These are phyloP conservation scores for Porogramme epimiltina DNA, from an alignment of 1,284 basidiomycete species.

Conservation along the genomic window DNA sequence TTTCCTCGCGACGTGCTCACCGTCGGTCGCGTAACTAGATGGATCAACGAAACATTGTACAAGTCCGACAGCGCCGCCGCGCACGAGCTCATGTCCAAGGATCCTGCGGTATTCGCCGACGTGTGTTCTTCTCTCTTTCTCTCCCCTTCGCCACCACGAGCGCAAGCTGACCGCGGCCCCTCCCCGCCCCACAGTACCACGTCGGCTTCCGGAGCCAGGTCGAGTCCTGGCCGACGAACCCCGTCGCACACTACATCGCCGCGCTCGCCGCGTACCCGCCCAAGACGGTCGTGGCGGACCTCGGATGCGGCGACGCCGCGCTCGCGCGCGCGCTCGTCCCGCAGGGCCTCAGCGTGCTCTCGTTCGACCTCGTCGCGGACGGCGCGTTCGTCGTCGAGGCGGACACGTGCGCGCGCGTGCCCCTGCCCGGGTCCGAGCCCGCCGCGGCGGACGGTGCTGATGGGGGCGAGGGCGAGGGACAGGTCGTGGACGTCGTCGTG, in stretches of 20 bases:
- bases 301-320: conserved; percentile 95
- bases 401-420: conserved; percentile 75
- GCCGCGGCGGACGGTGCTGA: conserved; percentile 29
- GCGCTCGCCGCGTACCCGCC: conserved; percentile 59
- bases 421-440: conserved; percentile 80
- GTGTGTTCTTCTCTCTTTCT: conserved; percentile 41
- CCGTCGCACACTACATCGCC: conserved; percentile 77
- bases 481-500: conserved; percentile 88
- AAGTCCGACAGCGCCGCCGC: conserved; percentile 79
- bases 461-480: conserved; percentile 49
- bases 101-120: conserved; percentile 76
- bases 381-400: conserved; percentile 74
- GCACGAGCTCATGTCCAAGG: conserved; percentile 78
- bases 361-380: conserved; percentile 83
- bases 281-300: conserved; percentile 83
- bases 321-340: conserved; percentile 78
- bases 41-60: conserved; percentile 89
- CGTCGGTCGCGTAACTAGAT: conserved; percentile 43
- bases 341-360: conserved; percentile 71
- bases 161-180: background rate
- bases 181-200: conserved; percentile 75
- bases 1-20: background rate
- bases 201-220: conserved; percentile 88
- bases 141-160: too few species aligned
- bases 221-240: conserved; percentile 88